Evolutionary conservation across 257 asterid genomes (phyloP).

Genomic region (Eustoma russellianum): DNA sequence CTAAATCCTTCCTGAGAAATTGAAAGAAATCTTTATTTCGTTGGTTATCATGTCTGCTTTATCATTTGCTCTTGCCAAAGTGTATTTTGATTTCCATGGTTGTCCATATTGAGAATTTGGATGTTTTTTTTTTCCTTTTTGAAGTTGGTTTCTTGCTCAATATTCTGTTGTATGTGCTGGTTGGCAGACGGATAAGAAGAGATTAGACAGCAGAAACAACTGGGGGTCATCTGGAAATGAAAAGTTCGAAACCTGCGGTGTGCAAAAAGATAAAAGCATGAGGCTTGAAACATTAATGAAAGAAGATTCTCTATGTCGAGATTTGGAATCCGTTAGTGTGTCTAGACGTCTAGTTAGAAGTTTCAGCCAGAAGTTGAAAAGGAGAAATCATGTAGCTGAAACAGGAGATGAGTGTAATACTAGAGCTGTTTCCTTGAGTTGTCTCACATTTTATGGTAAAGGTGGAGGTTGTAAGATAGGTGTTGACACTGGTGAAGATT

Average conservation of each 20-base stretch:
- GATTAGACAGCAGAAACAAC: constrained; percentile 1
- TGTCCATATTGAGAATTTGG: not conserved
- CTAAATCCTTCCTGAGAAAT: no score
- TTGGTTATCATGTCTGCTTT: not conserved
- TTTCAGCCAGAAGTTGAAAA: constrained; percentile 72
- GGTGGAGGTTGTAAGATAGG: constrained; percentile 97
- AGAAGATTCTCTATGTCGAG: constrained; percentile 38
- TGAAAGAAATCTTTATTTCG: not conserved
- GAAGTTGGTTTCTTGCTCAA: constrained; percentile 8
- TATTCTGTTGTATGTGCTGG: constrained; percentile 11
- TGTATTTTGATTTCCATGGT: no score
- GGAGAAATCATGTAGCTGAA: constrained; percentile 39
- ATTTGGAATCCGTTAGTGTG: constrained; percentile 49
- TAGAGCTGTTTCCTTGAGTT: constrained; percentile 54
- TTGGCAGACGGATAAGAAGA: constrained; percentile 21
- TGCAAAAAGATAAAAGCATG: constrained; percentile 21
- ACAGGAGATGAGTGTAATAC: constrained; percentile 47
- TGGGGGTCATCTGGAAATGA: constrained; percentile 13
- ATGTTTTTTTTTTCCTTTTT: constrained; percentile 2
- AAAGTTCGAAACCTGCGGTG: constrained; percentile 3
- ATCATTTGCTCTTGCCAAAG: not conserved
- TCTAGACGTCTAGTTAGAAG: constrained; percentile 63
- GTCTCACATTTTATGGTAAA: constrained; percentile 64
- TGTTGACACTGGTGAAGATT: constrained; percentile 71
- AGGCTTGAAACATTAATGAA: constrained; percentile 31